Base-by-base conservation (phyloP, 306 rosid species). In the Rubus parviflorus region DNA sequence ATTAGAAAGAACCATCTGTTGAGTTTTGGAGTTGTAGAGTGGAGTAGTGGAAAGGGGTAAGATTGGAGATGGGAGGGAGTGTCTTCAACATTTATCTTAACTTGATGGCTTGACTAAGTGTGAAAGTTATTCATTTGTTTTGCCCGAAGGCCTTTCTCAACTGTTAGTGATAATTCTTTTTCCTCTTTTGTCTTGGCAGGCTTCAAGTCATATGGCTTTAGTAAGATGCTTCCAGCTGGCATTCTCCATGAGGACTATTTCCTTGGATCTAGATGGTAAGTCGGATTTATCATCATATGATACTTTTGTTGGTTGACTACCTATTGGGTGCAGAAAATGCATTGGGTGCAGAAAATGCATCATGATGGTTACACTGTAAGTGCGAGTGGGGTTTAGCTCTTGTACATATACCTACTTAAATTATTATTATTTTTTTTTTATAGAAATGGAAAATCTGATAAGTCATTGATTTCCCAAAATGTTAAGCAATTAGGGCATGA, bases 161-260 rank as follows among this genome's bases (percentile, higher is more conserved):
- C 2, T 65, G 46, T 61, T 70, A 40, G 58, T 83, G 65, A 80
- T 86, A 48, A 72, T 76, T 52, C 63, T 15, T 57, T 67, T 79
- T 85, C 70, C 74, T 82, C 64, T 75, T 52, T 43, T 62, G 84
- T 82, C 73, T 75, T 60, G 62, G 65, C 89, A 95, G 99, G 83
- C 92, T 65, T 87, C 97, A 57, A 86, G 86, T 75, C 87, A 90
- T 85, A 73, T 80, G 88, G 90, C 93, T 78, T 81, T 95, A 73
- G 93, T 85, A 68, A 84, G 94, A 89, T 92, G 96, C 81, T 92
- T 95, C 89, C 99, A 95, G 89, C 83, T 95, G 77, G 97, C 97
- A 68, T 87, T 95, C 75, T 89, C 99, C 83, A 87, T 92, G 38
- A 76, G 87, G 79, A 85, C 84, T 74, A 23, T 95, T 76, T 84